Conservation (phyloP, 352 stramenopile genomes). For the Blastocystis sp. region DNA sequence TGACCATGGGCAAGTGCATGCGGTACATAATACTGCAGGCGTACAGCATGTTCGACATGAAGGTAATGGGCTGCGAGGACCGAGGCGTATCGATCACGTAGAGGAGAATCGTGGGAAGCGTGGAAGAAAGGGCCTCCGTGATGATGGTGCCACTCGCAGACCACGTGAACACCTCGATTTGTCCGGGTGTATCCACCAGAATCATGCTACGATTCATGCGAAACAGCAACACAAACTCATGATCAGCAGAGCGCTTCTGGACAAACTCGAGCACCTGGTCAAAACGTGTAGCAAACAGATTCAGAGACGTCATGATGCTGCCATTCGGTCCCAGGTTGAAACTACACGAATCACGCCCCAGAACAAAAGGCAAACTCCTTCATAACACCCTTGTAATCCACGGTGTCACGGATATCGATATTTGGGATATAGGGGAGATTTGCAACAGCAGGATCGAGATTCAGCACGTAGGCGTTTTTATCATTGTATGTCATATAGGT, state of each 20-base stretch:
- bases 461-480: constrained; percentile 88
- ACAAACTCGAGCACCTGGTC: constrained; percentile 84
- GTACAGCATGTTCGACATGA: constrained; percentile 99
- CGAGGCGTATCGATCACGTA: constrained; percentile 97
- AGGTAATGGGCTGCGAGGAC: constrained; percentile 91
- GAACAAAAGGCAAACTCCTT: constrained; percentile 44
- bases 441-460: constrained; percentile 93
- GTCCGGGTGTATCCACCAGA: constrained; percentile 94
- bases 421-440: constrained; percentile 90
- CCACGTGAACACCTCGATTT: constrained; percentile 99
- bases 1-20: constrained; percentile 90
- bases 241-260: constrained; percentile 41
- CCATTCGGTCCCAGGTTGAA: constrained; percentile 91
- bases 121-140: constrained; percentile 89
- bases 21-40: constrained; percentile 91
- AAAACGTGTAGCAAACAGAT: constrained; percentile 98
- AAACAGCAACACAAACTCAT: constrained; percentile 72
- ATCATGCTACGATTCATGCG: constrained; percentile 73
- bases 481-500: constrained; percentile 73
- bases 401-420: constrained; percentile 98
- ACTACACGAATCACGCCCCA: neutral
- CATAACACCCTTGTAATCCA: constrained; percentile 90
- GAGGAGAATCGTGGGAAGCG: constrained; percentile 92
- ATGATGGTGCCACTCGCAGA: constrained; percentile 95
- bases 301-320: constrained; percentile 96